Evolutionary conservation across 2,329 filamentous ascomycete species (phyloP), one percentile per base, ranked within the genome.

Genomic region (Stachybotrys chartarum): DNA sequence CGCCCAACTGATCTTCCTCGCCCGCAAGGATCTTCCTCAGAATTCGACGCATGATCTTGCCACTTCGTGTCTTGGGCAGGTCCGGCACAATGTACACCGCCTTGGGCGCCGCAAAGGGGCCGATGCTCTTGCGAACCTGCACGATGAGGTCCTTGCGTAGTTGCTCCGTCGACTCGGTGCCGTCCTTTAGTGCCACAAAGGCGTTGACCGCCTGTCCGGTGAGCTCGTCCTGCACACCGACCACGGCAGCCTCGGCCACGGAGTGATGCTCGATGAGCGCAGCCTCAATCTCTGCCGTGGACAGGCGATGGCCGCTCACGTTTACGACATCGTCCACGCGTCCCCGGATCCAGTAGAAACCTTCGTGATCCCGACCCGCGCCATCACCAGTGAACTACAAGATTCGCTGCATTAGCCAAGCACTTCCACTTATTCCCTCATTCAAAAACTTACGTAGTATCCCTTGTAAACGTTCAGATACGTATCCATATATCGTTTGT

Each of bases 331-430:
- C 94, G 69, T 99, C 94, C 54, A 99, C 94, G 73, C 94, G 91
- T 61, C 94, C 94, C 59, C 94, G 90, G 71, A 99, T 99, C 94
- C 94, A 99, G 84, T 97, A 99, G 80, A 97, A 99, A 56, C 94
- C 94, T 67, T 99, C 94, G 74, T 96, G 89, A 71, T 99, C 94
- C 69, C 94, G 90, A 57, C 90, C 94, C 55, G 94, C 94, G 69
- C 94, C 94, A 69, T 99, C 94, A 56, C 90, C 90, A 16, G 90
- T 94, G 77, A 94, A 95, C 86, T 90, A 62, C 11, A 50, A 55
- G 5, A 16, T 45, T 30, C 10, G 54, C 32, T n/a, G 5, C 18
- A 16, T 52, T 6, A 30, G 35, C n/a, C 16, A 50, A 47, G 51
- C 54, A 35, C 55, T 53, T 47, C 45, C 10, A 14, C 35, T 10